These are phyloP conservation scores for Clarireedia homoeocarpa DNA, from an alignment of 2,329 filamentous ascomycete species.

Conservation along the genomic window DNA sequence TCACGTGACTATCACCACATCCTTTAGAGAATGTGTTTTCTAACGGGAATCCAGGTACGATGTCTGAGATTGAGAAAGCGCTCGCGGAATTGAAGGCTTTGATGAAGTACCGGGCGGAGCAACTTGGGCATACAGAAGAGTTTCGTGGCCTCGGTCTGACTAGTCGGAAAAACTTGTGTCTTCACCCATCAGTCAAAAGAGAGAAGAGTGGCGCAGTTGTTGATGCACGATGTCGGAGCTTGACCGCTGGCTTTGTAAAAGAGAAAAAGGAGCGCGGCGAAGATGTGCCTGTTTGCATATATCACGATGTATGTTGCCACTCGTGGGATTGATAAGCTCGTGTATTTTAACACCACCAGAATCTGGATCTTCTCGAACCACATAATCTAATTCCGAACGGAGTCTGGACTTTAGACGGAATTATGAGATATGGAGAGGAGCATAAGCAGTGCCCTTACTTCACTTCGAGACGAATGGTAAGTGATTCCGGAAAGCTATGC, in stretches of 20 bases:
- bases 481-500: conserved; percentile 18
- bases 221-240: conserved; percentile 88
- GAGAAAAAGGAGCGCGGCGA: conserved; percentile 96
- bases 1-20: conserved; percentile 51
- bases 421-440: conserved; percentile 84
- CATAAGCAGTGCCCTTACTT: conserved; percentile 98
- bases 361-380: conserved; percentile 87
- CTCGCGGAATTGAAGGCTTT: conserved; percentile 81
- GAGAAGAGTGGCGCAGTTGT: conserved; percentile 94
- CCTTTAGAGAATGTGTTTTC: neutral
- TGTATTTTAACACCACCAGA: conserved; percentile 39
- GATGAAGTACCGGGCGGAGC: conserved; percentile 88
- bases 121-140: conserved; percentile 86
- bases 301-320: conserved; percentile 65
- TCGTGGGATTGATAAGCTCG: neutral
- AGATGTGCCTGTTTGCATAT: conserved; percentile 87
- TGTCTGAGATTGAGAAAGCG: conserved; percentile 99
- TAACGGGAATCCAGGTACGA: conserved; percentile 52
- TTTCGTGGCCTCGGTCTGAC: conserved; percentile 89
- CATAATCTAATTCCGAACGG: conserved; percentile 92
- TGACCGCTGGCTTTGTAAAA: conserved; percentile 94
- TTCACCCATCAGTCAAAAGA: conserved; percentile 90
- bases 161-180: conserved; percentile 92
- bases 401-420: conserved; percentile 88
- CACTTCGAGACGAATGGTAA: conserved; percentile 84